A percentile compares a stretch with the other conserved stretches of the same genome.
Evolutionary conservation across 2,329 filamentous ascomycete genomes (phyloP).

Genomic region (Pyricularia pennisetigena): DNA sequence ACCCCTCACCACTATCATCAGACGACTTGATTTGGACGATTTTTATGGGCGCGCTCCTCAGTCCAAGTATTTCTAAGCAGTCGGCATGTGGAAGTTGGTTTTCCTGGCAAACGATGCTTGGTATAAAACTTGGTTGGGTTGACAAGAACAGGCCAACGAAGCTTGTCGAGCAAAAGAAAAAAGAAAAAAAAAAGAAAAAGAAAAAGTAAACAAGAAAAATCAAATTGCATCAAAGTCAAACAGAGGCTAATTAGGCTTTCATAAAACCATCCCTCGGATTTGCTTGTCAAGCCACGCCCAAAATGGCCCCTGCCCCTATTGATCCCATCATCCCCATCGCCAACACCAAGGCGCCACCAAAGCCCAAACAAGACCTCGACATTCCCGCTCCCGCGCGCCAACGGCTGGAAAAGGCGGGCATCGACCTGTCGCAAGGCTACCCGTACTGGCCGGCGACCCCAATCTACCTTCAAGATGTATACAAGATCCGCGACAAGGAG

Average conservation of each 20-base stretch:
- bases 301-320: constrained; percentile 37
- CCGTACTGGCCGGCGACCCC: constrained; percentile 60
- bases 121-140: neutral
- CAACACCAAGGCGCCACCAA: constrained; percentile 29
- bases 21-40: neutral
- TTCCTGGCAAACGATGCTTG: neutral
- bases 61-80: neutral
- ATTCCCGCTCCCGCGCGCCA: constrained; percentile 47
- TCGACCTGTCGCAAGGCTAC: constrained; percentile 61
- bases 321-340: constrained; percentile 55
- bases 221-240: neutral
- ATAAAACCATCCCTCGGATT: neutral
- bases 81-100: neutral
- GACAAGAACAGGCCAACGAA: neutral
- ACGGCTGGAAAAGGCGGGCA: constrained; percentile 56
- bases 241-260: neutral
- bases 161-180: neutral
- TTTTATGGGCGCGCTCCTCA: neutral
- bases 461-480: constrained; percentile 60
- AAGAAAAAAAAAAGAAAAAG: too few species aligned
- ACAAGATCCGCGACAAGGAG: constrained; percentile 50
- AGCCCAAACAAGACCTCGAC: constrained; percentile 25
- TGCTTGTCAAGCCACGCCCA: constrained; percentile 24
- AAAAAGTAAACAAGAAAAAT: neutral
- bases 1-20: neutral